Evolutionary conservation across 176 grass and related monocot species (phyloP), one percentile per base, ranked within the genome.

Genomic region (Lolium perenne): DNA sequence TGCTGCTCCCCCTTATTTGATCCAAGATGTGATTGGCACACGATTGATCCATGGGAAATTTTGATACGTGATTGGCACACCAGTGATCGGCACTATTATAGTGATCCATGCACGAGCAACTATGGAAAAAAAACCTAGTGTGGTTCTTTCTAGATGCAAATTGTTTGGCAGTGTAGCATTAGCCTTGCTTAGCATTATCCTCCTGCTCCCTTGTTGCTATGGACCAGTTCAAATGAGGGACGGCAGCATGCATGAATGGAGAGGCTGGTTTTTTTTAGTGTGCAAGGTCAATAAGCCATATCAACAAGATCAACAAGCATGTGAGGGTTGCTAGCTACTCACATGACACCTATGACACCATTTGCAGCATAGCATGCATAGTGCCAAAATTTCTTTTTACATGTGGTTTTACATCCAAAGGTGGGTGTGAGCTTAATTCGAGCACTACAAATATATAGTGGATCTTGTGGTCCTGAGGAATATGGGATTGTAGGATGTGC

Each of bases 381-480:
- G 82, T 91, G 86, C 45, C 54, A 88, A 76, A 6, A 1, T 76
- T 85, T 41, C 46, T 10, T 84, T 38, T 71, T 71, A 62, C 70
- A 47, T 77, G 21, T 88, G 70, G 71, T 81, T 87, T 75, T 80
- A 75, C 10, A 81, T 38, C 16, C 45, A 80, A 77, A 73, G 70
- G 86, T 85, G 69, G 60, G 15, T 22, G 53, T 55, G 82, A 88
- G 16, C 17, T 91, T 70, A 88, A 82, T 82, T 6, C 4, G 22
- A 85, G 46, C 82, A 88, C 82, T 91, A 91, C 23, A 91, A 88
- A 85, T 88, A 38, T 83, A 72, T 91, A 88, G 71, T 91, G 78
- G 78, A 71, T 12, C 21, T 85, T 91, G 82, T 88, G 70, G 71
- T 91, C 62, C 77, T 64, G 3, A 82, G 60, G 76, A 32, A 81